Percentiles rank a stretch among this genome's conserved stretches.
These are phyloP conservation scores for Monilinia fructicola DNA, from an alignment of 2,329 filamentous ascomycete species.

Conservation along the genomic window DNA sequence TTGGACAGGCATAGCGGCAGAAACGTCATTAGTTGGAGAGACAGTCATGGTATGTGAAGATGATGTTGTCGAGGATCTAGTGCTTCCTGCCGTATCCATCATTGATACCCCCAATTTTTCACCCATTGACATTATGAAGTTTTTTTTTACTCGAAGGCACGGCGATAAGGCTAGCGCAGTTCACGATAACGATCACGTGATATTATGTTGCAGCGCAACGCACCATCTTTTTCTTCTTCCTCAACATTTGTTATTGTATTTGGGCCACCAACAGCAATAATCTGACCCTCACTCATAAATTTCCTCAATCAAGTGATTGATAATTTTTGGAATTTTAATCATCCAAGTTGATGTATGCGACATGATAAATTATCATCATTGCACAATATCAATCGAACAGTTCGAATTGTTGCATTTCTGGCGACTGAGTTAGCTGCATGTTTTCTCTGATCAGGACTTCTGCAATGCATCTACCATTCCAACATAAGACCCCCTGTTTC, in stretches of 20 bases:
- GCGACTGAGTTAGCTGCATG: neutral
- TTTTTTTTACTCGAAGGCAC: constrained; percentile 22
- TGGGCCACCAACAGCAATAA: neutral
- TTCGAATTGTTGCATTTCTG: neutral
- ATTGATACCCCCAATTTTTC: constrained; percentile 22
- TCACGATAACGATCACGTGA: constrained; percentile 26
- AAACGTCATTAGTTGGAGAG: constrained; percentile 43
- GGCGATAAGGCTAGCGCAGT: constrained; percentile 24
- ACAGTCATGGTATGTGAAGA: constrained; percentile 64
- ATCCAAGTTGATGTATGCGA: constrained; percentile 5
- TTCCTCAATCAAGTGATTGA: constrained; percentile 9
- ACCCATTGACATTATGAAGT: constrained; percentile 21
- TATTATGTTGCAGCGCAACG: no score
- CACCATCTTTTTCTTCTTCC: neutral
- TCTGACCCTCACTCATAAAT: neutral
- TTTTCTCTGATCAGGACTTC: neutral
- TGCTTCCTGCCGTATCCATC: constrained; percentile 44
- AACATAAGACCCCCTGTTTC: neutral
- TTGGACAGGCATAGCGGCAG: constrained; percentile 41
- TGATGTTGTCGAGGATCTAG: constrained; percentile 60
- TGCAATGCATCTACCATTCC: neutral
- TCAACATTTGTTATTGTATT: no score
- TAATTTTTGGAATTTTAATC: neutral
- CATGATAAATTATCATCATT: neutral
- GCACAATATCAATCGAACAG: neutral